phyloP scores from a whole-genome alignment of 2,329 filamentous ascomycete species.

The Alternaria incomplexa region DNA sequence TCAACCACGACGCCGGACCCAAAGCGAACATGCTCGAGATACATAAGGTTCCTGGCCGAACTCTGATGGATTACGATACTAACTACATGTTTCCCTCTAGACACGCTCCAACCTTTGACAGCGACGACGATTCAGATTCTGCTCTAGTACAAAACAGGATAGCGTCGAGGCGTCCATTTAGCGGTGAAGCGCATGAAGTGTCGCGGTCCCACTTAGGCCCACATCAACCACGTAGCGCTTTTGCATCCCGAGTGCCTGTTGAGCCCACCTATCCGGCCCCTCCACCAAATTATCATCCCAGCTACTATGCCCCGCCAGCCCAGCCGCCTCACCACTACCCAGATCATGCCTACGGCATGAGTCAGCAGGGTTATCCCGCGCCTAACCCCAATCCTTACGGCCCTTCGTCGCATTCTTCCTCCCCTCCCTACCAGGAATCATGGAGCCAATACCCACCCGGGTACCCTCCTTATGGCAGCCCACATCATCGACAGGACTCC shows the following conservation, averaged over 20 bases:
- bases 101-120: slow-evolving; percentile 40
- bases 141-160: slow-evolving; percentile 31
- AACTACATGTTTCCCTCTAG: slow-evolving; percentile 15
- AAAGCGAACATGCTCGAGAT: neutral
- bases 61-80: slow-evolving; percentile 2
- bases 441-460: slow-evolving; percentile 45
- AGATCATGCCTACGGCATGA: slow-evolving; percentile 42
- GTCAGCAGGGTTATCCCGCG: slow-evolving; percentile 38
- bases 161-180: slow-evolving; percentile 29
- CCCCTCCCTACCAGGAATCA: slow-evolving; percentile 45
- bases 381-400: slow-evolving; percentile 41
- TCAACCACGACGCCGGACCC: neutral
- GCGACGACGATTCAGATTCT: slow-evolving; percentile 41
- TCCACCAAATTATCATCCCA: slow-evolving; percentile 64
- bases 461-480: slow-evolving; percentile 44
- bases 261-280: slow-evolving; percentile 53
- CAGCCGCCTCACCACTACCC: slow-evolving; percentile 44
- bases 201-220: slow-evolving; percentile 32
- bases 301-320: slow-evolving; percentile 44
- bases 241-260: slow-evolving; percentile 45
- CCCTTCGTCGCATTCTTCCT: slow-evolving; percentile 44
- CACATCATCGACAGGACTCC: slow-evolving; percentile 47
- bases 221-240: slow-evolving; percentile 38
- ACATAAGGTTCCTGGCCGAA: neutral
- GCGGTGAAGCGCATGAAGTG: slow-evolving; percentile 40